Base-by-base conservation (phyloP, 805 yeast species). In the Diddensiella caesifluorescens region DNA sequence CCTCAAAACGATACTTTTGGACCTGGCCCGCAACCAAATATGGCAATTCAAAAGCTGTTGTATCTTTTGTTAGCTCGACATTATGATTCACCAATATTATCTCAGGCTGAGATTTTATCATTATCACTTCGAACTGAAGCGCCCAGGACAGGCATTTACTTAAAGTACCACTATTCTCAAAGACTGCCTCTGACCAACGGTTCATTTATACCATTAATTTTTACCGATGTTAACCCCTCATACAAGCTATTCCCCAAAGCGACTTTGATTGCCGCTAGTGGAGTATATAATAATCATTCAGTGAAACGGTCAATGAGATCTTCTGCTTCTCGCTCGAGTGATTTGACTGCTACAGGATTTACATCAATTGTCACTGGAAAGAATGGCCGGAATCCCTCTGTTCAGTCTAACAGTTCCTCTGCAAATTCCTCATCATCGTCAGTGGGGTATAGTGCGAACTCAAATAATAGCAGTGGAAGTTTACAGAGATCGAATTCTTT, bases 111-210 rank as follows among this genome's bases (percentile, higher is more conserved):
- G 7, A 64, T 83, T 3, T 80, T 84, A 89, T 68, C 69, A 33
- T 58, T 74, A 46, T 86, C 95, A 10, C 63, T 83, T 40, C 53
- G 57, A 0, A 64, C 71, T 30, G 95, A 90, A 53, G 83, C 89
- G 0, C 75, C 81, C 2, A 57, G 67, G 15, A 55, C 66, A 18
- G 79, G 80, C 7, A 51, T 63, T 18, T 71, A 70, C 45, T 58
- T 66, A 34, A 62, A 62, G 30, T 59, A 53, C 28, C 75, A 74
- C 50, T 63, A 64, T 38, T 55, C 65, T 2, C 72, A 77, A 26
- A 66, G 77, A 58, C 69, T 77, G 34, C 80, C 87, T 1, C 56
- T 83, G 35, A 60, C 75, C 16, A 64, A 72, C 2, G 89, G 89
- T 3, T 71, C 81, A 2, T 79, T 77, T 51, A 61, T 80, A 10